A percentile compares a stretch with the other conserved stretches of the same genome.
Conservation (phyloP, 2,329 filamentous ascomycete species). For the Stemphylium beticola region DNA sequence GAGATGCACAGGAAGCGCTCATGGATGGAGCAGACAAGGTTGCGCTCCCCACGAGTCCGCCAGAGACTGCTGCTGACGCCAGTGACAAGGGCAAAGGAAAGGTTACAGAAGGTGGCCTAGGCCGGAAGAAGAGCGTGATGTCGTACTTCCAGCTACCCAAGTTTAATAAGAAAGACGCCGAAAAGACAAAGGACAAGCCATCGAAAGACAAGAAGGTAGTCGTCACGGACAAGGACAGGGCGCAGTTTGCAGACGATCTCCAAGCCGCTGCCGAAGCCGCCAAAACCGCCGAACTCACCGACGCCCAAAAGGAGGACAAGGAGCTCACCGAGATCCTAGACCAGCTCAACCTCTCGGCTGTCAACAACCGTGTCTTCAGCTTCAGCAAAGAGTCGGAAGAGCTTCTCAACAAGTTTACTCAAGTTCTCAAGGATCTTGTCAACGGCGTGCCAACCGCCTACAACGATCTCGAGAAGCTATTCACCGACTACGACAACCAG, state of each 20-base stretch:
- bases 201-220: constrained; percentile 35
- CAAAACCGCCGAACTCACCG: constrained; percentile 43
- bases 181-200: constrained; percentile 40
- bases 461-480: constrained; percentile 77
- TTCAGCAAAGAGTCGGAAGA: constrained; percentile 84
- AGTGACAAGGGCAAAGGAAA: constrained; percentile 34
- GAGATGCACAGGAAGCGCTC: constrained; percentile 55
- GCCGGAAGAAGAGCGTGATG: constrained; percentile 49
- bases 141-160: constrained; percentile 43
- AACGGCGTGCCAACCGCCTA: constrained; percentile 94
- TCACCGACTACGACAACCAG: constrained; percentile 68
- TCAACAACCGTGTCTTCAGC: constrained; percentile 85
- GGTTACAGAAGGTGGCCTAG: constrained; percentile 34
- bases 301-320: constrained; percentile 63
- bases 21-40: constrained; percentile 57
- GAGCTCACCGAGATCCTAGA: constrained; percentile 84
- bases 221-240: constrained; percentile 47
- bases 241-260: constrained; percentile 44
- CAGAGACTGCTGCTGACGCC: constrained; percentile 40
- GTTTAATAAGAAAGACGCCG: constrained; percentile 42
- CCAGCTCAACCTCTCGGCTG: constrained; percentile 79
- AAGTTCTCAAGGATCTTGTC: constrained; percentile 89
- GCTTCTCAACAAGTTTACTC: constrained; percentile 81
- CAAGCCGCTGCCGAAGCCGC: constrained; percentile 42
- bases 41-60: constrained; percentile 58